Evolutionary conservation across 2,329 filamentous ascomycete genomes (phyloP).

Genomic region (Sclerotinia nivalis): DNA sequence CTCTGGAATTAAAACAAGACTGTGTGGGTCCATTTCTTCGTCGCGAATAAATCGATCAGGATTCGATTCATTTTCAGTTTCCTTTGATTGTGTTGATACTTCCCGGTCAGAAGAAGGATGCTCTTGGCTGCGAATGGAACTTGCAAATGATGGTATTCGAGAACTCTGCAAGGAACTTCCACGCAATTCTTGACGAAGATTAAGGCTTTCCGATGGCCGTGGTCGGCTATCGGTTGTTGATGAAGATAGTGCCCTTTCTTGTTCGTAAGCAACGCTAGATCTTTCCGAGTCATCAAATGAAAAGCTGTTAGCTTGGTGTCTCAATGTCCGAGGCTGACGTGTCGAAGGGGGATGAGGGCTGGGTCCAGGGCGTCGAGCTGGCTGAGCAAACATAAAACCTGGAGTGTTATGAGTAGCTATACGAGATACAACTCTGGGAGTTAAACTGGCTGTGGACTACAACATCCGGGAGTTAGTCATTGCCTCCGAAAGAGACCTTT

Average conservation of each 20-base stretch:
- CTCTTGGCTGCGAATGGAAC: conserved; percentile 4
- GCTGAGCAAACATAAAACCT: conserved; percentile 40
- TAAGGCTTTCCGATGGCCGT: conserved; percentile 27
- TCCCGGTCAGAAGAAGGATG: not conserved
- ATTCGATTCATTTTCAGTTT: not conserved
- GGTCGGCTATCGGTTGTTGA: conserved; percentile 30
- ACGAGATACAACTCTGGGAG: conserved; percentile 33
- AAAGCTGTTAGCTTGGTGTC: conserved; percentile 43
- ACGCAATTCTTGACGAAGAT: conserved; percentile 36
- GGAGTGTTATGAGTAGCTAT: conserved; percentile 35
- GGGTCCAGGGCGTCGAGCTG: conserved; percentile 34
- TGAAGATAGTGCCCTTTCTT: conserved; percentile 33
- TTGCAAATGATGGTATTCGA: conserved; percentile 24
- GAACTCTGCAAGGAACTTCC: conserved; percentile 36
- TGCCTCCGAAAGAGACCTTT: not conserved
- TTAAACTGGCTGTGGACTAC: conserved; percentile 31
- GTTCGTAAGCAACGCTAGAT: conserved; percentile 39
- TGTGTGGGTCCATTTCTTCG: not conserved
- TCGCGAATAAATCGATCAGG: not conserved
- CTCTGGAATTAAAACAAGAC: not conserved
- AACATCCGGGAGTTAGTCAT: not conserved
- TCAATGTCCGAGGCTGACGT: conserved; percentile 33
- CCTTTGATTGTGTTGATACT: not conserved
- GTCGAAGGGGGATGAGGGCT: conserved; percentile 27
- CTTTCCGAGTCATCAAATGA: conserved; percentile 41